Evolutionary conservation across 1,284 basidiomycete genomes (phyloP).

Genomic region (Cryptococcus depauperatus): DNA sequence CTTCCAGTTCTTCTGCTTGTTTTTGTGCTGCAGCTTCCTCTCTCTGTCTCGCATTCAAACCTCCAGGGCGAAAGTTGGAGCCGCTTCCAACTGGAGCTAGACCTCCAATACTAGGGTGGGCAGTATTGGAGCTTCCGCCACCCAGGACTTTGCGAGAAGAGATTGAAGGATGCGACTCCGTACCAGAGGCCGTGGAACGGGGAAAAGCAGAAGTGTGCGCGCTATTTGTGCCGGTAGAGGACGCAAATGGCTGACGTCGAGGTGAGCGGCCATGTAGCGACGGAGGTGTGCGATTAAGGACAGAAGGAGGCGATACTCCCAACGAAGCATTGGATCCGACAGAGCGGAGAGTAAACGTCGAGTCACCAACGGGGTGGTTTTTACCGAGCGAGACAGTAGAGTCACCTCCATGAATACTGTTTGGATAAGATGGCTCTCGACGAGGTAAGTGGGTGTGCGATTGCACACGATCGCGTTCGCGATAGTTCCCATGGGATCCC

Average conservation of each 20-base stretch:
- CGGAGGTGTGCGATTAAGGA: conserved; percentile 18
- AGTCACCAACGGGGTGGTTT: conserved; percentile 13
- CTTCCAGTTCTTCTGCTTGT: conserved; percentile 22
- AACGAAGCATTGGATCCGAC: conserved; percentile 23
- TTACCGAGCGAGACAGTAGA: conserved; percentile 12
- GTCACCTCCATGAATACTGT: conserved; percentile 4
- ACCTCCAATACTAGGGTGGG: conserved; percentile 1
- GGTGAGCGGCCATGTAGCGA: conserved; percentile 11
- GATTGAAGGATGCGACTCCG: conserved; percentile 9
- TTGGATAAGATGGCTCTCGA: conserved; percentile 11
- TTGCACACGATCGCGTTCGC: neutral
- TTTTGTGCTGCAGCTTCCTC: conserved; percentile 14
- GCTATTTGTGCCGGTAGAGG: conserved; percentile 3
- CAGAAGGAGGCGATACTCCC: conserved; percentile 27
- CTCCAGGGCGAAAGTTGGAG: conserved; percentile 5
- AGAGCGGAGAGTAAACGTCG: conserved; percentile 34
- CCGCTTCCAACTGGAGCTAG: conserved; percentile 8
- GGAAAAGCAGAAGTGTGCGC: conserved; percentile 1
- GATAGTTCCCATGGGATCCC: neutral
- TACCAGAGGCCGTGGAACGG: conserved; percentile 6
- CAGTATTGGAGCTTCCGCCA: neutral
- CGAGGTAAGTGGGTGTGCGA: neutral
- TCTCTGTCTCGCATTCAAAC: conserved; percentile 16
- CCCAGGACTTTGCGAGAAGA: conserved; percentile 10
- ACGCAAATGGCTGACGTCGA: neutral